phyloP scores from a whole-genome alignment of 1,284 basidiomycete species.

The Ganoderma lingzhi region DNA sequence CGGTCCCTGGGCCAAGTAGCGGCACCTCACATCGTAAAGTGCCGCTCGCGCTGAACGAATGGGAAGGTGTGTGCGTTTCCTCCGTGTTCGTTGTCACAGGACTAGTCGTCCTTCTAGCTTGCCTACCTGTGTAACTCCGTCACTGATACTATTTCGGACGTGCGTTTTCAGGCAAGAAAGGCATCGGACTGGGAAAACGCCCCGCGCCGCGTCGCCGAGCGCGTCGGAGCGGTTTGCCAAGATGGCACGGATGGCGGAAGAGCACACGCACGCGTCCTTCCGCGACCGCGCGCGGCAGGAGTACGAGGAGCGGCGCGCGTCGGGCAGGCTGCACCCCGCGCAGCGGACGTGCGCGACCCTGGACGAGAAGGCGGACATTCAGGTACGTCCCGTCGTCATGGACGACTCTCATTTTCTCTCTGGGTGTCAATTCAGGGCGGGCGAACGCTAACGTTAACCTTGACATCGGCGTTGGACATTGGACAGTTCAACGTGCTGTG shows the following conservation, averaged over 20 bases:
- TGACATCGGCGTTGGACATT: neutral
- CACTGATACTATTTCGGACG: neutral
- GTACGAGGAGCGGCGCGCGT: conserved; percentile 78
- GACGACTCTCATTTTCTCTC: neutral
- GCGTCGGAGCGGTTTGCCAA: conserved; percentile 71
- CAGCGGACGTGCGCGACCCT: conserved; percentile 76
- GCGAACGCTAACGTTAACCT: neutral
- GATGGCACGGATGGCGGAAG: conserved; percentile 76
- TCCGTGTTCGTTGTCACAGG: neutral
- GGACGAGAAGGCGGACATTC: conserved; percentile 73
- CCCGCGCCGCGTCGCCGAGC: conserved; percentile 67
- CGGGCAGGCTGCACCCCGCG: conserved; percentile 68
- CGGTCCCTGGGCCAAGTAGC: neutral
- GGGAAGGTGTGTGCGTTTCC: conserved; percentile 63
- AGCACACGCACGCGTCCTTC: conserved; percentile 61
- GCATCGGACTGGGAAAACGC: conserved; percentile 78
- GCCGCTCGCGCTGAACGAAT: conserved; percentile 77
- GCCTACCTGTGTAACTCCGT: neutral
- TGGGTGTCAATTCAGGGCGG: neutral
- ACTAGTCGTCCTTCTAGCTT: neutral
- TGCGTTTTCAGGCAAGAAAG: conserved; percentile 67
- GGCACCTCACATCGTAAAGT: conserved; percentile 55
- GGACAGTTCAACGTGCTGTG: conserved; percentile 77
- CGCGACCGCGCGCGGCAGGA: conserved; percentile 73
- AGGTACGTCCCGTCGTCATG: conserved; percentile 50